These are phyloP conservation scores for Yamadazyma oceani DNA, from an alignment of 1,139 yeast genomes.

Conservation along the genomic window DNA sequence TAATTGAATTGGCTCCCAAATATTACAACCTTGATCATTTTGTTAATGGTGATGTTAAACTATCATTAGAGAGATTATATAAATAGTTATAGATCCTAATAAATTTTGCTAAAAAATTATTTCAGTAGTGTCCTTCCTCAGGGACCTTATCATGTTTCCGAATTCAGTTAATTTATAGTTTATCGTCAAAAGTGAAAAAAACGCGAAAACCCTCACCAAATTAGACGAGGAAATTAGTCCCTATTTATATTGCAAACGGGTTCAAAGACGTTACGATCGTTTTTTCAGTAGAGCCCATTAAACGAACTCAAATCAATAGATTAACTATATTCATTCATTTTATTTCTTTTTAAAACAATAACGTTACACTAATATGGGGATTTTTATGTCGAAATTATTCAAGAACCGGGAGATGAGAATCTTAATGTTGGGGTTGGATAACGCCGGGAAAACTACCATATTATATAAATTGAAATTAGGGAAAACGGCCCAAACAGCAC, in stretches of 20 bases:
- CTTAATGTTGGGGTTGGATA: constrained; percentile 88
- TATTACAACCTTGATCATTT: constrained; percentile 77
- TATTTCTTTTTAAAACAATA: neutral
- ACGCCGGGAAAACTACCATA: constrained; percentile 87
- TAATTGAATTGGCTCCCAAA: constrained; percentile 81
- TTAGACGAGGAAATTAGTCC: no score
- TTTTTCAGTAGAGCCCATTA: no score
- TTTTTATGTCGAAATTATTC: constrained; percentile 37
- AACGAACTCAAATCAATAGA: no score
- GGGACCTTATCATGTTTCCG: no score
- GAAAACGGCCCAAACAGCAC: constrained; percentile 78
- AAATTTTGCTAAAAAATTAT: no score
- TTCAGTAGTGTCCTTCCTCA: no score
- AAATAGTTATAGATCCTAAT: constrained; percentile 40
- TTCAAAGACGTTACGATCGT: no score
- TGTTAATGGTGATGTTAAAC: constrained; percentile 78
- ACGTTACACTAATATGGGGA: constrained; percentile 11
- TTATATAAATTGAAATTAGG: constrained; percentile 73
- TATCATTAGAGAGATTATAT: constrained; percentile 68
- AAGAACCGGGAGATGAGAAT: constrained; percentile 75
- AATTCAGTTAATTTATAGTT: no score
- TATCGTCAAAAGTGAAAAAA: no score
- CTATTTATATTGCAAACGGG: no score
- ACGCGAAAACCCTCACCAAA: no score
- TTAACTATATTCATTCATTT: no score